A percentile compares a stretch with the other conserved stretches of the same genome.
phyloP scores from a whole-genome alignment of 2,329 filamentous ascomycete species.

The Fusarium metavorans region DNA sequence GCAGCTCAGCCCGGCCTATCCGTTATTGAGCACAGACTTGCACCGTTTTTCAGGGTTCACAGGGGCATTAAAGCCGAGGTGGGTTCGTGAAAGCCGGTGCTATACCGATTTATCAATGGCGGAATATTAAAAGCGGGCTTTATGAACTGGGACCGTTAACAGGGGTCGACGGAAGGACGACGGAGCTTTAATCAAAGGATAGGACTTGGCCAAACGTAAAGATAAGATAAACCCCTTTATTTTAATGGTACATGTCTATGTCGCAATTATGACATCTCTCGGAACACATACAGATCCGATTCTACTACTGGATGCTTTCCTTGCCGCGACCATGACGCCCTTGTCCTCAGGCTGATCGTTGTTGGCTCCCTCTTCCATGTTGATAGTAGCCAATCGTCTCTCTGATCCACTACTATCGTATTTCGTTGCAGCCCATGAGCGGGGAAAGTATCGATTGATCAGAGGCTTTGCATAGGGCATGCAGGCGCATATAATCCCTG shows the following conservation, averaged over 20 bases:
- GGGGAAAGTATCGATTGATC: neutral
- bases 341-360: neutral
- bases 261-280: neutral
- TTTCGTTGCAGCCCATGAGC: neutral
- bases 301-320: neutral
- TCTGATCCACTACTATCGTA: neutral
- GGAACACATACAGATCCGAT: neutral
- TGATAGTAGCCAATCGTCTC: neutral
- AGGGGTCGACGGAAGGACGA: neutral
- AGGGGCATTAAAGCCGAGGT: neutral
- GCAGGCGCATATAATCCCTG: constrained; percentile 24
- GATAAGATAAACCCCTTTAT: neutral
- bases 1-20: neutral
- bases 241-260: neutral
- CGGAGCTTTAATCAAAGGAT: neutral
- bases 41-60: neutral
- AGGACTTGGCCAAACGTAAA: neutral
- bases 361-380: neutral
- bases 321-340: neutral
- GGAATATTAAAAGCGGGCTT: constrained; percentile 3
- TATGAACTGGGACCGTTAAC: neutral
- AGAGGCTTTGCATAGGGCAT: constrained; percentile 18
- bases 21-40: neutral
- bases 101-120: neutral
- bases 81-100: neutral